A percentile compares a stretch with the other conserved stretches of the same genome.
phyloP scores from a whole-genome alignment of 2,329 filamentous ascomycete genomes.

The Dichotomopilus funicola region DNA sequence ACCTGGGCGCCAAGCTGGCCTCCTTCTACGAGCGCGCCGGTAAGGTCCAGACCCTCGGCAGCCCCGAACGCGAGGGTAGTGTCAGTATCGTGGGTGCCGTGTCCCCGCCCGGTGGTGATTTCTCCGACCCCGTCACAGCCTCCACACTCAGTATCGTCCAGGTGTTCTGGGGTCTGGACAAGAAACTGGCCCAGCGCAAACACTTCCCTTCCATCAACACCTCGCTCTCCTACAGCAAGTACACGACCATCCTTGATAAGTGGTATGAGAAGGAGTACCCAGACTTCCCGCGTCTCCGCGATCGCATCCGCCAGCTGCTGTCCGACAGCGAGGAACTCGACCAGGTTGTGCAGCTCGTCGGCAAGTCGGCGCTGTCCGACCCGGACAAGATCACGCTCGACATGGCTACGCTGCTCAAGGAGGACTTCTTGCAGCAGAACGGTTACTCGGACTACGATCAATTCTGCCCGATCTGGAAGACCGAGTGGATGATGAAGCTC shows the following conservation, averaged over 20 bases:
- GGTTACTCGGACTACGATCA: constrained; percentile 99
- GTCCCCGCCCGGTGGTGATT: constrained; percentile 95
- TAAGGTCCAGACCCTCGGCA: constrained; percentile 76
- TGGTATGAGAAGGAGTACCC: constrained; percentile 92
- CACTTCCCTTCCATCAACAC: constrained; percentile 99
- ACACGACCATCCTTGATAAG: constrained; percentile 79
- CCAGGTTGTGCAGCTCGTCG: constrained; percentile 96
- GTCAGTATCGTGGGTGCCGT: constrained; percentile 98
- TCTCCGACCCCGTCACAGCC: constrained; percentile 94
- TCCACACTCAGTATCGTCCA: constrained; percentile 95
- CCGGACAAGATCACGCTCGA: constrained; percentile 98
- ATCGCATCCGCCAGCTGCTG: constrained; percentile 88
- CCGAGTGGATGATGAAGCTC: constrained; percentile 99
- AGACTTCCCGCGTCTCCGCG: constrained; percentile 86
- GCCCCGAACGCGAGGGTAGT: constrained; percentile 80
- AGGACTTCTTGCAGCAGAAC: constrained; percentile 98
- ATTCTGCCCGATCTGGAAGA: constrained; percentile 99
- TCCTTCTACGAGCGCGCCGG: constrained; percentile 99
- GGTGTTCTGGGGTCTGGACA: constrained; percentile 99
- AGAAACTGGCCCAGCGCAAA: constrained; percentile 98
- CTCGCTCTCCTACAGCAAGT: constrained; percentile 90
- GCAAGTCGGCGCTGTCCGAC: constrained; percentile 93
- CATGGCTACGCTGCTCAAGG: constrained; percentile 85
- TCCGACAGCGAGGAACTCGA: constrained; percentile 95
- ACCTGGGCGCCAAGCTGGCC: constrained; percentile 91